Evolutionary conservation across 441 rosid genomes (phyloP).

Genomic region (Erysimum cheiri): DNA sequence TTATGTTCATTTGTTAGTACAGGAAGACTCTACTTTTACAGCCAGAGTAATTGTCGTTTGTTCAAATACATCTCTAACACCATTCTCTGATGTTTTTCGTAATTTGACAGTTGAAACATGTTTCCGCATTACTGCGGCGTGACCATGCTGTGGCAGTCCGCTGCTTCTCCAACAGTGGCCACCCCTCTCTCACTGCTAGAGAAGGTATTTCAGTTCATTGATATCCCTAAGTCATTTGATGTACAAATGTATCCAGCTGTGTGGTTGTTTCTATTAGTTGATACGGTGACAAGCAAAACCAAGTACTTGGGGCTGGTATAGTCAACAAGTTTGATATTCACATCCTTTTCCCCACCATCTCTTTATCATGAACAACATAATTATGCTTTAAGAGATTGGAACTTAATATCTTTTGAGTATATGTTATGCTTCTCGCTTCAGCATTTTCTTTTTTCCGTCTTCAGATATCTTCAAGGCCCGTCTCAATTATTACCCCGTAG

Average conservation of each 20-base stretch:
- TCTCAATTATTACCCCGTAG: constrained; percentile 41
- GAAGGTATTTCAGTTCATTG: constrained; percentile 54
- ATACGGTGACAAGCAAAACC: no score
- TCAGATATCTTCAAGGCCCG: constrained; percentile 58
- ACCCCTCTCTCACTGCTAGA: constrained; percentile 47
- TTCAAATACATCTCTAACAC: no score
- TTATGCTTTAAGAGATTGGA: neutral
- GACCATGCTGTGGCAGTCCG: constrained; percentile 60
- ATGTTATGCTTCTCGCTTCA: constrained; percentile 10
- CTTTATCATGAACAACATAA: no score
- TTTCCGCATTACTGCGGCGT: constrained; percentile 53
- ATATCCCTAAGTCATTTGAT: constrained; percentile 9
- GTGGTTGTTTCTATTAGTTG: neutral
- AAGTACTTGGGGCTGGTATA: no score
- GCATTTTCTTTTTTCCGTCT: constrained; percentile 2
- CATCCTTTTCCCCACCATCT: no score
- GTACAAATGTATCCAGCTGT: neutral
- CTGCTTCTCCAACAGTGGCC: constrained; percentile 61
- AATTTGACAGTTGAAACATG: constrained; percentile 62
- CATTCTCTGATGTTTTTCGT: no score
- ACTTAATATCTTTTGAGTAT: constrained; percentile 5
- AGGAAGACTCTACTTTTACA: constrained; percentile 13
- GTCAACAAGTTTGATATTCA: no score
- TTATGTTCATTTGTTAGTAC: neutral
- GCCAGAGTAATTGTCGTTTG: neutral